Conservation (phyloP, 148 eudicot species). For the Silene uniflora region DNA sequence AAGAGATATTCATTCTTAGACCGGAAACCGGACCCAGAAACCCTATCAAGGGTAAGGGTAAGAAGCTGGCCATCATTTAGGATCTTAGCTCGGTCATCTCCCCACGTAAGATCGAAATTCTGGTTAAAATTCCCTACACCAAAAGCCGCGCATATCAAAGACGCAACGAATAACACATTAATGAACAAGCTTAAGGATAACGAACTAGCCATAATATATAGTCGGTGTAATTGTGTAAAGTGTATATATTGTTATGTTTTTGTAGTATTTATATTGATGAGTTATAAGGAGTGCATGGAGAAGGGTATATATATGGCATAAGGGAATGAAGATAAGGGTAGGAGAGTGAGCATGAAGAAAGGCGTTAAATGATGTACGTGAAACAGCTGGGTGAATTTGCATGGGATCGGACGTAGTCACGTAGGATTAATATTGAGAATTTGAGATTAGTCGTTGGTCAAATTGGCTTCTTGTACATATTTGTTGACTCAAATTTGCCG, state of each 20-base stretch:
- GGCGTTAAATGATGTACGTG: constrained; percentile 13
- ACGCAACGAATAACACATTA: constrained; percentile 14
- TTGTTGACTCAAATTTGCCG: background rate
- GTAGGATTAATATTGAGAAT: background rate
- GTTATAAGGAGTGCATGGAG: no score
- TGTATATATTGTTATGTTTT: no score
- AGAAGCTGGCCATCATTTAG: constrained; percentile 27
- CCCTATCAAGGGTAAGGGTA: constrained; percentile 24
- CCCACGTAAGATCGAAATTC: constrained; percentile 30
- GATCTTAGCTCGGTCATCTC: constrained; percentile 29
- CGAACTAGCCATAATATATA: no score
- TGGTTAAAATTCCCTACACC: constrained; percentile 18
- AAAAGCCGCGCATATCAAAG: constrained; percentile 5
- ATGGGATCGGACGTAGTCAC: no score
- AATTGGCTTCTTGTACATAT: background rate
- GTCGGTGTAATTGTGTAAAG: no score
- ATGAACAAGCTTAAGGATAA: no score
- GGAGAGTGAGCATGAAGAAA: background rate
- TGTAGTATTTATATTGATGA: no score
- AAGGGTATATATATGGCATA: no score
- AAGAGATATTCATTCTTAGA: constrained; percentile 26
- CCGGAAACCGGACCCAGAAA: constrained; percentile 29
- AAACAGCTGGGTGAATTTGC: constrained; percentile 21
- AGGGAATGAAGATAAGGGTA: background rate
- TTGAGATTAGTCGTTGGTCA: background rate